Evolutionary conservation across 1,284 basidiomycete genomes (phyloP).

Genomic region (Malassezia brasiliensis): DNA sequence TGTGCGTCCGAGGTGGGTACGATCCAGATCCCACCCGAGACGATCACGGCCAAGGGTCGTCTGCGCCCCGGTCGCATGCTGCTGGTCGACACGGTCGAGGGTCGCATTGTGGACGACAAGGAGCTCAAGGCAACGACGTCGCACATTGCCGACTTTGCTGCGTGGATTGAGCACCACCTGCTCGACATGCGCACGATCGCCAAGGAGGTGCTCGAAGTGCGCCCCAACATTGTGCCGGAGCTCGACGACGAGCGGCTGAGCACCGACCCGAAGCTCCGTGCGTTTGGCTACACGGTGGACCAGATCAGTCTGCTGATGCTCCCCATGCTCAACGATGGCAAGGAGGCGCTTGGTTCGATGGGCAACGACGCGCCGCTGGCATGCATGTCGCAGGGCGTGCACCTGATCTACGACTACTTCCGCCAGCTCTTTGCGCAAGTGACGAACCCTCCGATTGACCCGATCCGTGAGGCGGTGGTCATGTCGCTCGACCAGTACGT

Average conservation of each 20-base stretch:
- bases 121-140: slow-evolving; percentile 45
- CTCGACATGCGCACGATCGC: slow-evolving; percentile 36
- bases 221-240: slow-evolving; percentile 25
- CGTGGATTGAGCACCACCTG: slow-evolving; percentile 45
- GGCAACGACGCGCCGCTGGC: slow-evolving; percentile 44
- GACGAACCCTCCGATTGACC: slow-evolving; percentile 47
- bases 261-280: slow-evolving; percentile 40
- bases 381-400: slow-evolving; percentile 37
- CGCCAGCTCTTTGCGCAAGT: slow-evolving; percentile 46
- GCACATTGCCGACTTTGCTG: slow-evolving; percentile 43
- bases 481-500: slow-evolving; percentile 46
- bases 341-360: slow-evolving; percentile 46
- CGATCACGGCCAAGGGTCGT: slow-evolving; percentile 40
- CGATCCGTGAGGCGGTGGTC: slow-evolving; percentile 44
- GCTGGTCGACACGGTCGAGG: slow-evolving; percentile 45
- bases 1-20: slow-evolving; percentile 46
- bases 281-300: slow-evolving; percentile 45
- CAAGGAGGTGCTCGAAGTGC: slow-evolving; percentile 26
- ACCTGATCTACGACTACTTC: slow-evolving; percentile 46
- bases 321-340: slow-evolving; percentile 38
- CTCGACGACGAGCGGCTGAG: slow-evolving; percentile 34
- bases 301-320: slow-evolving; percentile 44
- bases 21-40: slow-evolving; percentile 38
- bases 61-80: slow-evolving; percentile 46
- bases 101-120: slow-evolving; percentile 42